phyloP scores from a whole-genome alignment of 208 protist species.

The Acanthamoeba royreba region DNA sequence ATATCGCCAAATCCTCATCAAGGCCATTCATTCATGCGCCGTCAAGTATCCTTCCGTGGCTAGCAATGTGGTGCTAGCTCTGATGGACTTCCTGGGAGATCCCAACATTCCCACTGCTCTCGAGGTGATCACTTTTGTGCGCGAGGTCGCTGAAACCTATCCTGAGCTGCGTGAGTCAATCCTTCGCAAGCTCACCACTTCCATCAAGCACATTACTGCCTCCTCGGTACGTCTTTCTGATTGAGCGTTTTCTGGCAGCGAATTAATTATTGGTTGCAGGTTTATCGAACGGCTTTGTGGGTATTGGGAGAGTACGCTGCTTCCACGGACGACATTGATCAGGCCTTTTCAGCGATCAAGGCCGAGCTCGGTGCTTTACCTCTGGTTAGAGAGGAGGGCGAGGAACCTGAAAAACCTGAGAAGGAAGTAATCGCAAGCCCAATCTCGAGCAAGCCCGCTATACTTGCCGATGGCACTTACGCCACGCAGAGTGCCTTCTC shows the following conservation, averaged over 20 bases:
- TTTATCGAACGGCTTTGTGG: slow-evolving; percentile 76
- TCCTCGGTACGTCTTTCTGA: slow-evolving; percentile 48
- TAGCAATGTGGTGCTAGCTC: slow-evolving; percentile 74
- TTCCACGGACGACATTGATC: slow-evolving; percentile 78
- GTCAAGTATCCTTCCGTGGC: slow-evolving; percentile 88
- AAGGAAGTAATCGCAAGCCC: slow-evolving; percentile 77
- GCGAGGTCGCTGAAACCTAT: slow-evolving; percentile 91
- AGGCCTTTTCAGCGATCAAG: slow-evolving; percentile 63
- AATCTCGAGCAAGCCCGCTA: background rate
- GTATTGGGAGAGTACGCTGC: slow-evolving; percentile 89
- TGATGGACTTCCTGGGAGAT: slow-evolving; percentile 94
- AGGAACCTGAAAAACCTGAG: background rate
- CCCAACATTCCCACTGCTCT: slow-evolving; percentile 71
- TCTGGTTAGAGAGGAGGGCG: slow-evolving; percentile 66
- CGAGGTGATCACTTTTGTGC: slow-evolving; percentile 92
- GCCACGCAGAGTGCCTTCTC: slow-evolving; percentile 78
- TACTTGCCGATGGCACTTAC: slow-evolving; percentile 88
- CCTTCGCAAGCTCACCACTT: slow-evolving; percentile 71
- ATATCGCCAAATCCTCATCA: slow-evolving; percentile 90
- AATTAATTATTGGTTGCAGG: background rate
- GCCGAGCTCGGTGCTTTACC: slow-evolving; percentile 63
- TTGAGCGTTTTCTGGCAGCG: background rate
- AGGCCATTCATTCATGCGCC: slow-evolving; percentile 89
- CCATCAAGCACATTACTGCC: slow-evolving; percentile 63
- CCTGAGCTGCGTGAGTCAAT: slow-evolving; percentile 82